These are phyloP conservation scores for Paramecium sonneborni DNA, from an alignment of 73 alveolate genomes.

Conservation along the genomic window DNA sequence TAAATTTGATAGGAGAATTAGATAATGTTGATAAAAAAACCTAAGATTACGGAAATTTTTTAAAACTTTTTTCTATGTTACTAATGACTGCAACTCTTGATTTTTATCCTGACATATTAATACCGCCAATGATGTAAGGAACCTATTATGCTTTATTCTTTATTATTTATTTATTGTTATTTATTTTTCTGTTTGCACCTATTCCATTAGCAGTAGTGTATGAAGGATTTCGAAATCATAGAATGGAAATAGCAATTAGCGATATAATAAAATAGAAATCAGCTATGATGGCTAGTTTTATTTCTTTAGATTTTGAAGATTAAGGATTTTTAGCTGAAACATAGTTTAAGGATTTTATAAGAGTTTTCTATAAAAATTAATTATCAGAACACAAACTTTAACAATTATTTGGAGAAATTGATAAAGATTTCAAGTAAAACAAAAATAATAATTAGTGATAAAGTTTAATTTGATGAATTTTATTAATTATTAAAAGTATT, in stretches of 20 bases:
- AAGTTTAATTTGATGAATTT: conserved; percentile 44
- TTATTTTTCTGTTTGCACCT: conserved; percentile 52
- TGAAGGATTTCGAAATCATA: conserved; percentile 65
- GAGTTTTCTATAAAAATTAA: not conserved
- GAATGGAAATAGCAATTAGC: conserved; percentile 43
- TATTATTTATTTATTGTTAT: not conserved
- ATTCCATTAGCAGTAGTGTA: conserved; percentile 67
- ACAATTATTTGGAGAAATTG: conserved; percentile 13
- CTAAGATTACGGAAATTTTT: conserved; percentile 57
- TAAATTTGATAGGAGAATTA: conserved; percentile 58
- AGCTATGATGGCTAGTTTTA: conserved; percentile 63
- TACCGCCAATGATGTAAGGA: conserved; percentile 51
- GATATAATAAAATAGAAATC: conserved; percentile 54
- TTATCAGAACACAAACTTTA: not conserved
- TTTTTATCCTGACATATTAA: conserved; percentile 54
- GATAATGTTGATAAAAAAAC: conserved; percentile 24
- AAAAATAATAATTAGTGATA: conserved; percentile 27
- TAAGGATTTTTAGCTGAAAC: conserved; percentile 13
- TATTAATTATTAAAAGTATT: not conserved
- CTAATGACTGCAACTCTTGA: conserved; percentile 56
- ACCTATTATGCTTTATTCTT: conserved; percentile 33
- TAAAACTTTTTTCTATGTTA: conserved; percentile 6
- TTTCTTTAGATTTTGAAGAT: not conserved
- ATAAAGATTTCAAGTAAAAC: conserved; percentile 55
- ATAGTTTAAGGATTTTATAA: not conserved